Evolutionary conservation across 768 basidiomycete species (phyloP).

Genomic region (Amanita jacksonii): DNA sequence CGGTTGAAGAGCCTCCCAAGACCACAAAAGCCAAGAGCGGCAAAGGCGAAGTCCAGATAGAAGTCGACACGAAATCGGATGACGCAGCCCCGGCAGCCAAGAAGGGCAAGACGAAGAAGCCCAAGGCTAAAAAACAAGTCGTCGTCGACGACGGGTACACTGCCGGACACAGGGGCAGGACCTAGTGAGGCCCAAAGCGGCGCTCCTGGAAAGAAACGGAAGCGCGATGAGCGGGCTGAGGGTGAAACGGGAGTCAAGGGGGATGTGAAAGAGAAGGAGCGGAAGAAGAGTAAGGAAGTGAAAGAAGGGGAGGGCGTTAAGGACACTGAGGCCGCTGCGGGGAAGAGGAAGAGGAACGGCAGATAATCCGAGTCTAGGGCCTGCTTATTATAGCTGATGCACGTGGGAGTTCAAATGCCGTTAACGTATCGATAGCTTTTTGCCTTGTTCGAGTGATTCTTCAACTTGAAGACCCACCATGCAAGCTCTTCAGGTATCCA

Average conservation of each 20-base stretch:
- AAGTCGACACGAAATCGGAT: too few relatives aligned
- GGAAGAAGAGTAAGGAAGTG: slow-evolving; percentile 18
- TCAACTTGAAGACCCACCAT: slow-evolving; percentile 15
- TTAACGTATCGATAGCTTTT: slow-evolving; percentile 6
- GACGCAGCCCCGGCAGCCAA: too few relatives aligned
- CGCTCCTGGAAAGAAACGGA: too few relatives aligned
- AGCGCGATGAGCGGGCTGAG: slow-evolving; percentile 7
- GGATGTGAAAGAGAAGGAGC: slow-evolving; percentile 1
- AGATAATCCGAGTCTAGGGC: not conserved
- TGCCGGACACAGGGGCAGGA: too few relatives aligned
- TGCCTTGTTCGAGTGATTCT: not conserved
- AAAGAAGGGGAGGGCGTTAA: slow-evolving; percentile 22
- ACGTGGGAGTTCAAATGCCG: not conserved
- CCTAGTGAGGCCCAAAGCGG: too few relatives aligned
- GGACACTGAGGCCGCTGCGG: slow-evolving; percentile 21
- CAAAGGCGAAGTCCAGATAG: too few relatives aligned
- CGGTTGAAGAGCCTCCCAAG: slow-evolving; percentile 26
- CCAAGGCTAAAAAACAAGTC: too few relatives aligned
- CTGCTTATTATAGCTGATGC: not conserved
- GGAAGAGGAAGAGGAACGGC: slow-evolving; percentile 4
- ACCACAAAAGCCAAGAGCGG: slow-evolving; percentile 19
- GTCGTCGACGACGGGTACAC: too few relatives aligned
- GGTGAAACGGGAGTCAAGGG: not conserved
- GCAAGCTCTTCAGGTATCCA: slow-evolving; percentile 32
- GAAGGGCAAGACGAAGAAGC: too few relatives aligned